Conservation (phyloP, 139 green algal genomes). For the Auxenochlorella pyrenoidosa region DNA sequence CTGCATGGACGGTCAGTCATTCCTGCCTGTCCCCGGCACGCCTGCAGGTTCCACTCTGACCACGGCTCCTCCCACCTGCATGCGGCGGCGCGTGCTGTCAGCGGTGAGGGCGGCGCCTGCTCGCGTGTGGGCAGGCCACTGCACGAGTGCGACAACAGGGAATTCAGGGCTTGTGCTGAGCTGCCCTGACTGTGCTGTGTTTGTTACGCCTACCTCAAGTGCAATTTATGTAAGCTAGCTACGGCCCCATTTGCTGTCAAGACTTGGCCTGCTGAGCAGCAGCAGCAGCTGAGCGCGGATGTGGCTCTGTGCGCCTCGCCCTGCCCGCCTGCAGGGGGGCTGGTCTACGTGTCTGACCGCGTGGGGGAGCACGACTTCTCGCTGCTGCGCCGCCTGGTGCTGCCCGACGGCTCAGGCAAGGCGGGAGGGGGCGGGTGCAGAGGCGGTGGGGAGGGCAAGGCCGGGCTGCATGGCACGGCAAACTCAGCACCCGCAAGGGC, state of each 20-base stretch:
- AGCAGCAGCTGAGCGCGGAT: no score
- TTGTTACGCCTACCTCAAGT: no score
- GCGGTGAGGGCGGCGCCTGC: constrained; percentile 25
- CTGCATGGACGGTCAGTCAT: neutral
- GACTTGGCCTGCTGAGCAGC: no score
- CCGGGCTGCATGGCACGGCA: neutral
- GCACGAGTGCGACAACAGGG: no score
- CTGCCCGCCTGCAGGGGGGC: constrained; percentile 47
- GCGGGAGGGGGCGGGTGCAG: no score
- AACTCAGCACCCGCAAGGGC: neutral
- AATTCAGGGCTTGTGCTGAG: no score
- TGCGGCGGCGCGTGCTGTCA: constrained; percentile 69
- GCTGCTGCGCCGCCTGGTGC: constrained; percentile 72
- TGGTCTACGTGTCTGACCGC: constrained; percentile 78
- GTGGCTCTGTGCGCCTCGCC: neutral
- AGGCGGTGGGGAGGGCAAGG: neutral
- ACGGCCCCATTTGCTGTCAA: no score
- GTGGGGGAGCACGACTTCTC: constrained; percentile 76
- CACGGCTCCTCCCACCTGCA: constrained; percentile 57
- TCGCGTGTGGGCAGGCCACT: neutral
- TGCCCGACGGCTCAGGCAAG: constrained; percentile 60
- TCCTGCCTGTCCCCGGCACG: neutral
- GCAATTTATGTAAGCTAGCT: no score
- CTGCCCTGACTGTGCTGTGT: no score
- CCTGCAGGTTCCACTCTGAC: constrained; percentile 61